Base-by-base conservation (phyloP, 257 asterid genomes). In the Paraleonurus japonicus region DNA sequence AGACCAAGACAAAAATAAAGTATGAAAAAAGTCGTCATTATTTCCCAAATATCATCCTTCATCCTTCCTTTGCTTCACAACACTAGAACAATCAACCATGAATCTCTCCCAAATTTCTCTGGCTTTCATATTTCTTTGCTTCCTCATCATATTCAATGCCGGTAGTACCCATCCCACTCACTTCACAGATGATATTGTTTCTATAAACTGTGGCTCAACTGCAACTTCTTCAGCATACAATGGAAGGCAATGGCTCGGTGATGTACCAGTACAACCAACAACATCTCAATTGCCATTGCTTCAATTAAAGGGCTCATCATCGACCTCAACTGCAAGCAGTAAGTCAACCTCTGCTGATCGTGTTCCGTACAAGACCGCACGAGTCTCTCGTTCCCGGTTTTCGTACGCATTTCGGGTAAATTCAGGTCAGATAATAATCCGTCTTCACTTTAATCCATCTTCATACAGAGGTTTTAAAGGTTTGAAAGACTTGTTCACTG, bases 201-300 rank as follows among this genome's bases (percentile, higher is more conserved):
- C 83, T 0, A 26, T 85, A 10, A 75, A 81, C 28, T 81, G 89
- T 17, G 86, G 90, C 28, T 77, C 81, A 4, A 32, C 24, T 16
- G 76, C 77, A 20, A 61, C 62, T 66, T 79, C 75, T 47, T 41
- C 81, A 45, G 87, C 83, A 17, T 3, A 26, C 32, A 50, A 74
- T 51, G 87, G 87, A 20, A 77, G 83, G 15, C 8, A 72, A 71
- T 87, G 87, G 88, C 41, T 76, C 30, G 87, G 87, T 60, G 93
- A 87, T 63, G 15, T 19, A 4, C 53, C 8, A 1, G 15, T 19
- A 4, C 53, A 8, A 1, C 47, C 67, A 0, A 61, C 48, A 61
- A 35, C 59, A 41, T 27, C 85, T 33, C 19, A 33, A 27, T 54
- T 50, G 27, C 19, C 41, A 27, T 54, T 50, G 27, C 27, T 82